Evolutionary conservation across 371 early-diverging fungal genomes (phyloP), one percentile per base, ranked within the genome.

Genomic region (Blakeslea trispora): DNA sequence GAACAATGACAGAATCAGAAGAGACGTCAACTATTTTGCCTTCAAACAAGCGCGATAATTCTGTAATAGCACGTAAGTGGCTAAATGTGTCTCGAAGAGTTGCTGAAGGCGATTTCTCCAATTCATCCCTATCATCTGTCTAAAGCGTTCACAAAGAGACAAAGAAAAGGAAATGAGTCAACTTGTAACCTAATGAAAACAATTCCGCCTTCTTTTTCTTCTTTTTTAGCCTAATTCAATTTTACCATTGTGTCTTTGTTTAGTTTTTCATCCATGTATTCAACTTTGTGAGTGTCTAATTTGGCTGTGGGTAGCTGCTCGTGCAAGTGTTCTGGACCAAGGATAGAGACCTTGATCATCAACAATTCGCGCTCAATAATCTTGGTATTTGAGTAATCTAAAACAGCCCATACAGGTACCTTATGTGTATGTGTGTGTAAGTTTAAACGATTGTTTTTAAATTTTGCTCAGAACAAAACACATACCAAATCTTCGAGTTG

Each of bases 351-450:
- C 74, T 96, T 96, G 68, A 92, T 84, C 61, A 97, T 66, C 51
- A 93, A 79, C 61, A 95, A 66, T 73, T 97, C 98, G 57, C 98
- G 85, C 72, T 95, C 92, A 17, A 97, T 87, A 35, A 93, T 75
- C 55, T 78, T 84, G 45, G 84, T 85, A 46, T 83, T 79, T 40
- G 92, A 91, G 80, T 95, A 96, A 70, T 96, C 95, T 59, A 97
- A 76, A 28, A 95, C 98, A 15, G 96, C 98, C 95, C 95, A 97
- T 28, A 96, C 92, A 23, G 95, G 96, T 42, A 95, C 86, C 86
- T 86, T 47, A 35, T 32, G 21, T 21, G 37, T 45, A 7, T 22
- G 22, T 44, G 7, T 28, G 7, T 37, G 9, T 32, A 48, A 17
- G 9, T 24, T 5, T 18, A 18, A n/a, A 8, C 17, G 2, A 0